Percentiles rank a stretch among this genome's conserved stretches.
Evolutionary conservation across 345 rosid species (phyloP).

Genomic region (Combretum micranthum): DNA sequence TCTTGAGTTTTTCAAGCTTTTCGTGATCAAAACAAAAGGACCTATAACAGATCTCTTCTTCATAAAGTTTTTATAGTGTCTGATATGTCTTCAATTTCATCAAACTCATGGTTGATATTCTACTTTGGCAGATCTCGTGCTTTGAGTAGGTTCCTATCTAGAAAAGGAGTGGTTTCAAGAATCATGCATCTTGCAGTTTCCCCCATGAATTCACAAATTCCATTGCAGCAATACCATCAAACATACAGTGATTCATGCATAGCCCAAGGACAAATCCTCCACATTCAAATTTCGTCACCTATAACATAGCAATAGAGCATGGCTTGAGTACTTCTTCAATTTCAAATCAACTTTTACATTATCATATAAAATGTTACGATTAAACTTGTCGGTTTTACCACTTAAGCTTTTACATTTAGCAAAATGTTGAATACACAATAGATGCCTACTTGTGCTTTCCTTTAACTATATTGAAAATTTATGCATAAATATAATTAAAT

Average conservation of each 20-base stretch:
- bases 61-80: constrained; percentile 47
- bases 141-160: constrained; percentile 50
- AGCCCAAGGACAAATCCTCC: constrained; percentile 78
- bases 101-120: constrained; percentile 64
- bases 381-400: no score
- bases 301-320: constrained; percentile 7
- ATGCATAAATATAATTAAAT: no score
- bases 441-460: no score
- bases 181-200: constrained; percentile 71
- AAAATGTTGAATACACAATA: no score
- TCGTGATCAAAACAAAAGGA: constrained; percentile 62
- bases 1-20: constrained; percentile 54
- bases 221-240: constrained; percentile 82
- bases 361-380: no score
- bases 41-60: constrained; percentile 51
- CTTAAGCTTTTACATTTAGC: no score
- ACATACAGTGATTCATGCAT: constrained; percentile 76
- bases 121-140: constrained; percentile 47
- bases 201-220: constrained; percentile 88
- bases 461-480: no score
- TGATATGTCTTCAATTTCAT: constrained; percentile 60
- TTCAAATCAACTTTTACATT: no score
- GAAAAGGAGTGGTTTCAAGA: constrained; percentile 50
- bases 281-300: constrained; percentile 80
- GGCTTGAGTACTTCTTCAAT: no score